phyloP scores from a whole-genome alignment of 2,329 filamentous ascomycete genomes.

The Gaeumannomyces sp. region DNA sequence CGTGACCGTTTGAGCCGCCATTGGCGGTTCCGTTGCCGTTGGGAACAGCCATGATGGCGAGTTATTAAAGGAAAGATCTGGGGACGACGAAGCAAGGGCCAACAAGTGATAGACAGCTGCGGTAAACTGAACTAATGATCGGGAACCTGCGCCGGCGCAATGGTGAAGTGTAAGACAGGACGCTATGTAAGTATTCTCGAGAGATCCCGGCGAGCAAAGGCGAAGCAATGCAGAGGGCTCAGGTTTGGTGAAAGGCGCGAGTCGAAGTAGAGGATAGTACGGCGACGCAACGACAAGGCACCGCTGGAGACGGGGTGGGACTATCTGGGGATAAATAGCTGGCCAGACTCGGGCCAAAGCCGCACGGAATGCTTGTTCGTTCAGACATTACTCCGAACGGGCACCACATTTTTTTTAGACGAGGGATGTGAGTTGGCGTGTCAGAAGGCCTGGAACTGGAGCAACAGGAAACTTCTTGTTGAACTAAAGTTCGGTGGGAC shows the following conservation, averaged over 20 bases:
- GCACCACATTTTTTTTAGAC: slow-evolving; percentile 4
- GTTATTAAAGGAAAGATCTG: background rate
- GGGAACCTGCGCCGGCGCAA: background rate
- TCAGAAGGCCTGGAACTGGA: background rate
- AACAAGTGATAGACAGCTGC: background rate
- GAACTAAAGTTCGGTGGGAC: background rate
- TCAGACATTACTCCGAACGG: slow-evolving; percentile 21
- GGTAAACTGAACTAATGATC: no score
- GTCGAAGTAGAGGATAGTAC: slow-evolving; percentile 31
- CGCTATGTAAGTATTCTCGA: background rate
- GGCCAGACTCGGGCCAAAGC: slow-evolving; percentile 19
- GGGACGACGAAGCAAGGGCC: slow-evolving; percentile 4
- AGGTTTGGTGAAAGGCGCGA: background rate
- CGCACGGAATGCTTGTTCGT: slow-evolving; percentile 17
- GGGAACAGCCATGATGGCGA: slow-evolving; percentile 27
- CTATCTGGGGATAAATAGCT: slow-evolving; percentile 21
- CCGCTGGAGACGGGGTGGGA: slow-evolving; percentile 24
- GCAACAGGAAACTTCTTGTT: background rate
- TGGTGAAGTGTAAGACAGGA: background rate
- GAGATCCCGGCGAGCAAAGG: slow-evolving; percentile 6
- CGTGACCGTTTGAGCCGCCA: slow-evolving; percentile 20
- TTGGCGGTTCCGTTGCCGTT: slow-evolving; percentile 24
- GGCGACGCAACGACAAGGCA: slow-evolving; percentile 15
- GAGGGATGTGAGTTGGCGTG: background rate
- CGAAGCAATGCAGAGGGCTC: background rate